Conservation (phyloP, 805 yeast genomes). For the Yamadazyma sp. region DNA sequence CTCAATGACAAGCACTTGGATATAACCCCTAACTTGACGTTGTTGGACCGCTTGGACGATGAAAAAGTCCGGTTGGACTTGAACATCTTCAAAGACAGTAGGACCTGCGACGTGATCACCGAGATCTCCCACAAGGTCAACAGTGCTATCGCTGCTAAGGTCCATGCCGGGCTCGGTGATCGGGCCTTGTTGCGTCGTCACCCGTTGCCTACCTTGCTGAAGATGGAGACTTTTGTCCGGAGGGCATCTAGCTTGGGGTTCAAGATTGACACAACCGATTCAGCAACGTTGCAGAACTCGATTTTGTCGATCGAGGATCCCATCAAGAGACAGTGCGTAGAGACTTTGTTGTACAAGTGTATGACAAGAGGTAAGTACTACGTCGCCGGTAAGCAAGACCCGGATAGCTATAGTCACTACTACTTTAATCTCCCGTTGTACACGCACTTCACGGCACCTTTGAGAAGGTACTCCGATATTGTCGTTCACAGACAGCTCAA, state of each 20-base stretch:
- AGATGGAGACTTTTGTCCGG: conserved; percentile 74
- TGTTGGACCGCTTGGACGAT: conserved; percentile 82
- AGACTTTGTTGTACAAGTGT: conserved; percentile 76
- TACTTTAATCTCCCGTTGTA: conserved; percentile 80
- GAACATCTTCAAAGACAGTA: conserved; percentile 65
- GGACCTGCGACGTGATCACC: conserved; percentile 58
- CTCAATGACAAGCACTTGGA: conserved; percentile 50
- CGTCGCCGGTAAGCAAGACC: conserved; percentile 83
- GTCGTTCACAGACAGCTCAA: conserved; percentile 92
- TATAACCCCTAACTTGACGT: conserved; percentile 53
- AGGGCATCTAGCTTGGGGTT: conserved; percentile 67
- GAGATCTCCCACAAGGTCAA: conserved; percentile 83
- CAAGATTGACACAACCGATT: conserved; percentile 68
- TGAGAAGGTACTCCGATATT: conserved; percentile 88
- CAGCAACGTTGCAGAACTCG: conserved; percentile 71
- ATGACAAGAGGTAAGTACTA: conserved; percentile 84
- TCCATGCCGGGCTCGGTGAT: conserved; percentile 76
- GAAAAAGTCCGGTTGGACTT: conserved; percentile 71
- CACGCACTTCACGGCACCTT: conserved; percentile 92
- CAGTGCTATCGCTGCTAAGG: conserved; percentile 77
- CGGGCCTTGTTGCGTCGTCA: conserved; percentile 84
- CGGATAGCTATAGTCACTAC: conserved; percentile 76
- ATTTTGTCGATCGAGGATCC: conserved; percentile 63
- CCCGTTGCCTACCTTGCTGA: conserved; percentile 75
- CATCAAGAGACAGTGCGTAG: conserved; percentile 67